phyloP scores from a whole-genome alignment of 1,284 basidiomycete species.

The Moesziomyces sp. region DNA sequence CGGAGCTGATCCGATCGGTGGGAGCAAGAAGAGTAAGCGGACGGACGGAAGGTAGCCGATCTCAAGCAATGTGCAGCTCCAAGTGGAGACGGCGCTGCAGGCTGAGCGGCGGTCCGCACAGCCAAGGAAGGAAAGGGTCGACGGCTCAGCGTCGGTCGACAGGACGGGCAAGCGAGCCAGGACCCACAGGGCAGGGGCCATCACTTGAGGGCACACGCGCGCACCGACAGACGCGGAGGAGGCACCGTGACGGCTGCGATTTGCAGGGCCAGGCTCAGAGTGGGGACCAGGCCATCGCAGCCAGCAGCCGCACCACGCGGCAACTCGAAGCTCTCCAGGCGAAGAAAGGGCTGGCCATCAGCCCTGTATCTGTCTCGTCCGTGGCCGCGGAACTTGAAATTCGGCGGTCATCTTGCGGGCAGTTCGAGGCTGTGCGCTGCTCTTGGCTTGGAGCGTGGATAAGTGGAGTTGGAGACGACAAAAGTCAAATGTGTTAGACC shows the following conservation, averaged over 20 bases:
- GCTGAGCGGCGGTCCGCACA: background rate
- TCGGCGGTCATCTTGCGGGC: background rate
- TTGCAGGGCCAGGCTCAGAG: constrained; percentile 1
- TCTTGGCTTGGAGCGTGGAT: too few relatives aligned
- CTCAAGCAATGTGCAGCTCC: background rate
- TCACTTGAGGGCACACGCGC: background rate
- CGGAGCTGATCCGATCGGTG: background rate
- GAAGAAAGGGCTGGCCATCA: constrained; percentile 3
- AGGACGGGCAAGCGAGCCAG: background rate
- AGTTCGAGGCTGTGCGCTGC: background rate
- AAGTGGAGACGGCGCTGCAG: background rate
- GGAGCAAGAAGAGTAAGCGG: background rate
- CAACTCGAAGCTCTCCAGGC: background rate
- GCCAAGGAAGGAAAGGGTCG: background rate
- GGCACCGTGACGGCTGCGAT: constrained; percentile 7
- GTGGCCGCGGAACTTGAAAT: background rate
- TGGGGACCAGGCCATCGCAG: constrained; percentile 4
- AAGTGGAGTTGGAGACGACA: too few relatives aligned
- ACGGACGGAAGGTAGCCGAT: background rate
- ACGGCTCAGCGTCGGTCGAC: background rate
- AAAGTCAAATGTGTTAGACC: too few relatives aligned
- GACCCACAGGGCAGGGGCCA: constrained; percentile 1
- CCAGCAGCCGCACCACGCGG: background rate
- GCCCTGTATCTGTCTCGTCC: background rate
- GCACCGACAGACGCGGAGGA: background rate